Base-by-base conservation (phyloP, 129 eudicot genomes). In the Flaveria trinervia region DNA sequence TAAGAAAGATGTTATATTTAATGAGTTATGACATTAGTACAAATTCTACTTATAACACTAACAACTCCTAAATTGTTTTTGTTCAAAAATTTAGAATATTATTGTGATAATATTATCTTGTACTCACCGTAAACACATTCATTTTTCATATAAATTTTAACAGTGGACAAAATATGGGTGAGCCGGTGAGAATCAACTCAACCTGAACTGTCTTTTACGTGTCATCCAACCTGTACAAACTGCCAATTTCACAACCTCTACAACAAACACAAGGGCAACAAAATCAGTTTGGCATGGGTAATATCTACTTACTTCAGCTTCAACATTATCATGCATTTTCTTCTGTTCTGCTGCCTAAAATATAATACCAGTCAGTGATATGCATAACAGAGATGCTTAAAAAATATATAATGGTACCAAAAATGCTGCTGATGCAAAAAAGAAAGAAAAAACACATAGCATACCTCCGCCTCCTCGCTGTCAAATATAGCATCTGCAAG, bases 401-500 rank as follows among this genome's bases (percentile, higher is more conserved):
- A 46, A 80, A 48, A 36, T 11, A 20, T 5, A 52, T 43, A 44
- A 50, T 33, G 33, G 62, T 44, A 44, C 6, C 36, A 48, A 22
- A 70, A 17, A 43, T n/a, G 16, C 9, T 48, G 30, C 60, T 66
- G 52, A 62, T 2, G 17, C 13, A 57, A 18, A 51, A 39, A n/a
- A 44, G 18, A 26, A 22, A 23, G 33, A 26, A 22, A 13, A 41
- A 74, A 57, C 44, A 48, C 65, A 49, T 51, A 46, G 18, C 25
- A 26, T 54, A 85, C 89, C 85, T 86, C 79, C 11, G 80, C 71
- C 50, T 91, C 93, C 64, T 91, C 90, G 13, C 72, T 59, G 15
- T 94, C 99, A 74, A 89, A 89, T 75, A 93, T 92, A 60, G 99
- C 96, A 86, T 94, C 97, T 56, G 92, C 96, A 77, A 94, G 97